Base-by-base conservation (phyloP, 345 rosid species). In the Citrus hindsii region DNA sequence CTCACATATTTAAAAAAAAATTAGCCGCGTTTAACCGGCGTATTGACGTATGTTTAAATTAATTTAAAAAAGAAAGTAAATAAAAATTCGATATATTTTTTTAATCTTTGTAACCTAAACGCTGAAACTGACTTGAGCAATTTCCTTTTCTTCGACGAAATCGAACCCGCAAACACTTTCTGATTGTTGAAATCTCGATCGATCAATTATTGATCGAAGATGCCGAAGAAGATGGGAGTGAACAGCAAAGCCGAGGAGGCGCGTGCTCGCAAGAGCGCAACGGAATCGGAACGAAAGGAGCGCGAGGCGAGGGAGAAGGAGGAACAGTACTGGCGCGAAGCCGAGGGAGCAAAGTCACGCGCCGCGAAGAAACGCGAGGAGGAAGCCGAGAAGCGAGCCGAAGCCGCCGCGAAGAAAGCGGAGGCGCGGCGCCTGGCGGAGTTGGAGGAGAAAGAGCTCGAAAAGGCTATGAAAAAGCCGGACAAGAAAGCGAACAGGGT, bases 191-290 rank as follows among this genome's bases (percentile, higher is more conserved):
- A 46, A 6, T 18, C 38, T 58, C 78, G n/a, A 24, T 55, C 55
- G 59, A 42, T 37, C 75, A 40, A 68, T 72, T 9, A 4, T 46
- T 12, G 62, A 24, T 67, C 71, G 55, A 85, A 80, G 79, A 95
- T 95, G 98, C 98, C 98, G 89, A 94, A 96, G 91, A 96, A 94
- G 91, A 89, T 92, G 97, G 98, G 98, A 25, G 88, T 94, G 62
- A 94, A 91, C 86, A 94, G 90, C 90, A 96, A 92, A 81, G 95
- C 99, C 51, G 99, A 96, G 92, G 98, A 76, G 48, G 97, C 99
- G 30, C 85, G 90, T 71, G 92, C 87, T 18, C 90, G 99, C 24
- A 90, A 85, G 85, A 90, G 74, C 82, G 95, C 97, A 9, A 68
- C 87, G 7, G 98, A 96, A 83, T 2, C 92, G 62, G 95, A 92